phyloP scores from a whole-genome alignment of 352 stramenopile genomes.

The Globisporangium spiculum region DNA sequence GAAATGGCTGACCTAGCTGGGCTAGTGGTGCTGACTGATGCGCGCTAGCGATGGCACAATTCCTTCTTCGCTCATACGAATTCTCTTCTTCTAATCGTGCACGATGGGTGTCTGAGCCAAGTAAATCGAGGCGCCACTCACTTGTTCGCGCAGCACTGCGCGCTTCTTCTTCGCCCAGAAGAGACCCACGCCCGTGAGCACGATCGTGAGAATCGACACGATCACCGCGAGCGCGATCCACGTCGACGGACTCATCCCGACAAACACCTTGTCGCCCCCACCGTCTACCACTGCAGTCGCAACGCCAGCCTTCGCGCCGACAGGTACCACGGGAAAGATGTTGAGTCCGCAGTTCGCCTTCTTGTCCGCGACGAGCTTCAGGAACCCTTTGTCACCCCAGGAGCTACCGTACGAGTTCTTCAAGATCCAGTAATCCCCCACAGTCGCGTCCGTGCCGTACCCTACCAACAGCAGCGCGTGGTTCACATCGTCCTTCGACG shows the following conservation, averaged over 20 bases:
- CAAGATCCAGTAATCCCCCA: constrained; percentile 78
- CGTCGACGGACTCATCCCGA: constrained; percentile 41
- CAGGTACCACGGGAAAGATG: constrained; percentile 72
- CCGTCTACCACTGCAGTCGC: constrained; percentile 49
- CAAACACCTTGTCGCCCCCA: constrained; percentile 57
- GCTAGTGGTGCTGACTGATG: not conserved
- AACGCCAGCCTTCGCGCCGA: constrained; percentile 43
- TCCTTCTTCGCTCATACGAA: not conserved
- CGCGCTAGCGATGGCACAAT: not conserved
- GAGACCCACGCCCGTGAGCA: constrained; percentile 49
- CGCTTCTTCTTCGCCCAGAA: constrained; percentile 41
- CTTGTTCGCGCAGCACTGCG: constrained; percentile 48
- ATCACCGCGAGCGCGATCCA: constrained; percentile 63
- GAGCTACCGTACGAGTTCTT: constrained; percentile 79
- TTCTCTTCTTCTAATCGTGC: not conserved
- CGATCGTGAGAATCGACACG: constrained; percentile 46
- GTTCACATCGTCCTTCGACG: constrained; percentile 71
- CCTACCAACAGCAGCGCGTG: constrained; percentile 74
- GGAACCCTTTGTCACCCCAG: constrained; percentile 65
- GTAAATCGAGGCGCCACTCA: constrained; percentile 36
- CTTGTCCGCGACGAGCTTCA: constrained; percentile 60
- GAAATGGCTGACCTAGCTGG: not conserved
- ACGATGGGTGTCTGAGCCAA: constrained; percentile 23
- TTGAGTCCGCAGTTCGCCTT: constrained; percentile 80
- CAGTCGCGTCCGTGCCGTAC: constrained; percentile 54